Conservation (phyloP, 495 filamentous ascomycete genomes). For the Aspergillus affinis region DNA sequence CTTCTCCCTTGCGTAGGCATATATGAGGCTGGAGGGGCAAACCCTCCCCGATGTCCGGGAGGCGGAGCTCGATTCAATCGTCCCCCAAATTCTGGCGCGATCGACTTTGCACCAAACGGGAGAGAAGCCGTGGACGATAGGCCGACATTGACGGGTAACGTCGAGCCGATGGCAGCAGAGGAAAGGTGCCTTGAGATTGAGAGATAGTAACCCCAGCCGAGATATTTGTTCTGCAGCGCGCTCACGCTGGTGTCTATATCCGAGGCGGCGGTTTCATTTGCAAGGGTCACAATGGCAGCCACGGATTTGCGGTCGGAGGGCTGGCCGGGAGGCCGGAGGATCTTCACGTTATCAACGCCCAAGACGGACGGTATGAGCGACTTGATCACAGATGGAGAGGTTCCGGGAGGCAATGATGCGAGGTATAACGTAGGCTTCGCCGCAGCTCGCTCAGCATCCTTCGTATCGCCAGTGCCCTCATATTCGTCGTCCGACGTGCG, state of each 20-base stretch:
- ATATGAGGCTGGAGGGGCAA: constrained; percentile 79
- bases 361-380: constrained; percentile 66
- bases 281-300: constrained; percentile 80
- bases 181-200: constrained; percentile 80
- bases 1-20: constrained; percentile 39
- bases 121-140: constrained; percentile 56
- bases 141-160: constrained; percentile 48
- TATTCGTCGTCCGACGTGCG: constrained; percentile 52
- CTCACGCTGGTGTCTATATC: constrained; percentile 84
- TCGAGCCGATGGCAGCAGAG: constrained; percentile 67
- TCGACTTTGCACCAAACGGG: constrained; percentile 82
- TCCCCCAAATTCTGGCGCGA: constrained; percentile 45
- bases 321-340: constrained; percentile 63
- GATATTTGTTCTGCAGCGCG: constrained; percentile 77
- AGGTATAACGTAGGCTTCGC: constrained; percentile 89
- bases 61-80: constrained; percentile 57
- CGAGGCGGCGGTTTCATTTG: constrained; percentile 77
- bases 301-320: constrained; percentile 70
- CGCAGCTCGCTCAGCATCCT: constrained; percentile 67
- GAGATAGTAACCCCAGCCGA: constrained; percentile 85
- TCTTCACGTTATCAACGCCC: constrained; percentile 73
- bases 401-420: constrained; percentile 58
- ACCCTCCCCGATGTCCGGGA: constrained; percentile 64
- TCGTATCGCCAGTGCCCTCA: constrained; percentile 43
- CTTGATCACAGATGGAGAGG: constrained; percentile 72